Evolutionary conservation across 2,329 filamentous ascomycete species (phyloP).

Genomic region (Acephala macrosclerotiorum): DNA sequence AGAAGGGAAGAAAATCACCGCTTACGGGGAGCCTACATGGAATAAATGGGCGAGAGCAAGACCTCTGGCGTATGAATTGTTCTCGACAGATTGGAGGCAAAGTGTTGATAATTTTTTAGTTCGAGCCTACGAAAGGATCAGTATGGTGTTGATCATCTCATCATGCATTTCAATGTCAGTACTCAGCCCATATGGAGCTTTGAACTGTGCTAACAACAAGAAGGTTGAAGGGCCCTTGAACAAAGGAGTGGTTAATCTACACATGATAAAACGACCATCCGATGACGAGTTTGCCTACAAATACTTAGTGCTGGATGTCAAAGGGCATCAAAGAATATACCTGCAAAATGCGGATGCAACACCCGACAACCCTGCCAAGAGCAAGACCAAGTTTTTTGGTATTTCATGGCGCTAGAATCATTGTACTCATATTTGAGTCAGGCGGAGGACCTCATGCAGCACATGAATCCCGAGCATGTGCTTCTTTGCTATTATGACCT

Average conservation of each 20-base stretch:
- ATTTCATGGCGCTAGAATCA: conserved; percentile 38
- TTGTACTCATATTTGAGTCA: too few relatives aligned
- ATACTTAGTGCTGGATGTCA: conserved; percentile 81
- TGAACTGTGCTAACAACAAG: conserved; percentile 35
- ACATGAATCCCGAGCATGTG: too few relatives aligned
- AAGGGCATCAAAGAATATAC: conserved; percentile 71
- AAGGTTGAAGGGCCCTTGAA: conserved; percentile 80
- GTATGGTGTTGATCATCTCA: conserved; percentile 79
- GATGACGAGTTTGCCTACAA: conserved; percentile 80
- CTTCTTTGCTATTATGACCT: too few relatives aligned
- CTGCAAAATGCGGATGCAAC: conserved; percentile 64
- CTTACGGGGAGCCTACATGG: conserved; percentile 80
- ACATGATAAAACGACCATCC: conserved; percentile 74
- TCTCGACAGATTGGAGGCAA: background rate
- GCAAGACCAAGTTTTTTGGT: conserved; percentile 44
- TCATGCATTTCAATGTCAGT: conserved; percentile 83
- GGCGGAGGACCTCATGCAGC: too few relatives aligned
- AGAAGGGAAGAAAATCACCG: conserved; percentile 75
- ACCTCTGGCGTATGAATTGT: conserved; percentile 61
- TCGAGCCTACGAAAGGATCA: conserved; percentile 74
- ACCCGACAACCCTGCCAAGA: conserved; percentile 37
- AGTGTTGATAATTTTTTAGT: conserved; percentile 52
- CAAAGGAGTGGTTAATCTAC: conserved; percentile 76
- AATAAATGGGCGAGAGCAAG: conserved; percentile 80
- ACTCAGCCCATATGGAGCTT: background rate